Conservation (phyloP, 2,329 filamentous ascomycete species). For the Fusarium haematococcum region DNA sequence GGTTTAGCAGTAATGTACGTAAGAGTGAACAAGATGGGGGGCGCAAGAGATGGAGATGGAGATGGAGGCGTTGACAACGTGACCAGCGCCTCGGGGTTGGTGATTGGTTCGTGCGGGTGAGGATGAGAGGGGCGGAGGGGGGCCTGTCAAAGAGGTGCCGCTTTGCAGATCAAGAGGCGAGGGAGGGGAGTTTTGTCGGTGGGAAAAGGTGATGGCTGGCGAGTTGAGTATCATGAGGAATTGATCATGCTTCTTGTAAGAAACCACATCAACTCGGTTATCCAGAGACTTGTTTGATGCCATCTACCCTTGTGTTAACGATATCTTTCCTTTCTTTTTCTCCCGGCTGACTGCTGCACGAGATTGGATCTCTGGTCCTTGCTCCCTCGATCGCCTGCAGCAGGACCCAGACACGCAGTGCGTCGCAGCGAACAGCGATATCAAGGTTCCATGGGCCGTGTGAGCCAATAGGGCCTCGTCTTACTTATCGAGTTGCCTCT, state of each 20-base stretch:
- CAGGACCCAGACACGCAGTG: slow-evolving; percentile 6
- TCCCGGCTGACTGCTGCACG: slow-evolving; percentile 14
- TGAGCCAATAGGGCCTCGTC: slow-evolving; percentile 17
- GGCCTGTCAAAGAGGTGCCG: slow-evolving; percentile 20
- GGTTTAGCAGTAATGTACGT: not conserved
- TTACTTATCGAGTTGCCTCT: slow-evolving; percentile 37
- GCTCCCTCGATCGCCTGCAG: slow-evolving; percentile 35
- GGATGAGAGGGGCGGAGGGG: slow-evolving; percentile 8
- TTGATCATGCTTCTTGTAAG: not conserved
- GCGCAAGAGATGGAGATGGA: not conserved
- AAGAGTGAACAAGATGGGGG: not conserved
- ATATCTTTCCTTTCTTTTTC: not conserved
- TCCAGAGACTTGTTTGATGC: accelerated
- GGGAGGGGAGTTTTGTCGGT: not conserved
- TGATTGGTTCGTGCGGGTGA: slow-evolving; percentile 22
- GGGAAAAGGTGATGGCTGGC: not conserved
- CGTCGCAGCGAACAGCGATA: slow-evolving; percentile 29
- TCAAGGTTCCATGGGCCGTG: slow-evolving; percentile 5
- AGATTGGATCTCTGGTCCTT: slow-evolving; percentile 25
- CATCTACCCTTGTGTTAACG: not conserved
- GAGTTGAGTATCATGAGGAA: not conserved
- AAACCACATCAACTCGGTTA: not conserved
- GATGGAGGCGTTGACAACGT: slow-evolving; percentile 35
- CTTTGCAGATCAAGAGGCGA: slow-evolving; percentile 11
- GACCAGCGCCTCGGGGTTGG: slow-evolving; percentile 21